Evolutionary conservation across 108 stramenopile genomes (phyloP).

Genomic region (Conticribra weissflogii): DNA sequence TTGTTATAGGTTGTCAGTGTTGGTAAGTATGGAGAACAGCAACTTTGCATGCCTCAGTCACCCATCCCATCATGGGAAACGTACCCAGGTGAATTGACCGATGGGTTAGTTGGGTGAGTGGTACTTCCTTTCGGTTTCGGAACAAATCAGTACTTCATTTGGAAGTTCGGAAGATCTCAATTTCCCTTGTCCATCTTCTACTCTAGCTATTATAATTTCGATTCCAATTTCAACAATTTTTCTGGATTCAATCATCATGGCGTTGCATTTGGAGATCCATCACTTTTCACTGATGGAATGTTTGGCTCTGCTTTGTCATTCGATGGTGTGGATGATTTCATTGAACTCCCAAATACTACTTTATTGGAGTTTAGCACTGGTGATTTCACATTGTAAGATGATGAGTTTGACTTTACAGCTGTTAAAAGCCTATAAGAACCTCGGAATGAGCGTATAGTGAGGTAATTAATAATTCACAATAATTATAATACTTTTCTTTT

Average conservation of each 20-base stretch:
- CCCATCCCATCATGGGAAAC: conserved; percentile 14
- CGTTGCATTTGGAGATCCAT: conserved; percentile 9
- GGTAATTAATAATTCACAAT: no score
- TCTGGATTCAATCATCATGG: conserved; percentile 21
- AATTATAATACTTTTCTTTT: no score
- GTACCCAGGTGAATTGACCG: not conserved
- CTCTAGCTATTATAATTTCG: conserved; percentile 12
- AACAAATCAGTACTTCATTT: not conserved
- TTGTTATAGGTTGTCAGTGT: not conserved
- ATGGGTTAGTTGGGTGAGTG: conserved; percentile 11
- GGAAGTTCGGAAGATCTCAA: not conserved
- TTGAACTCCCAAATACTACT: conserved; percentile 13
- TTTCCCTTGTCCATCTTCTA: not conserved
- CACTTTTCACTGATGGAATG: conserved; percentile 7
- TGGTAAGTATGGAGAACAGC: not conserved
- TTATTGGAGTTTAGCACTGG: conserved; percentile 8
- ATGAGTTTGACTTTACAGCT: no score
- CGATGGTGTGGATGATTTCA: conserved; percentile 22
- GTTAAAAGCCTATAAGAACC: no score
- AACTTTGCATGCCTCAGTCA: not conserved
- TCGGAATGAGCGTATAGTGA: no score
- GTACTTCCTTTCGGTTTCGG: not conserved
- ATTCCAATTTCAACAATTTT: conserved; percentile 12
- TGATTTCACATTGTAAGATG: conserved; percentile 23
- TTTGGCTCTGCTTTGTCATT: conserved; percentile 17